These are phyloP conservation scores for Tulasnella sp. DNA, from an alignment of 768 basidiomycete genomes.

Conservation along the genomic window DNA sequence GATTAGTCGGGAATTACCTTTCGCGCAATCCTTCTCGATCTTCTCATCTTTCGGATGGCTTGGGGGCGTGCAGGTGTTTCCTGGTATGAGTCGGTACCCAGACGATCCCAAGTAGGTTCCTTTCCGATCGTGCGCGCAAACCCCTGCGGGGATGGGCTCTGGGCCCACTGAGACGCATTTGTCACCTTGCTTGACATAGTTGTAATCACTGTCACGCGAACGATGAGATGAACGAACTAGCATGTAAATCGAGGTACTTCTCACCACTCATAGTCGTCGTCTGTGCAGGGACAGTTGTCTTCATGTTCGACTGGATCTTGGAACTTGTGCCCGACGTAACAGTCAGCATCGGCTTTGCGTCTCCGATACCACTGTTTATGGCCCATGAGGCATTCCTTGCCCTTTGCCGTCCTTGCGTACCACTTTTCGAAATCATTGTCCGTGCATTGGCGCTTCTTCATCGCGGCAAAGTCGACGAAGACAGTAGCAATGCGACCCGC, in stretches of 20 bases:
- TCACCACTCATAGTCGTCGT: conserved; percentile 92
- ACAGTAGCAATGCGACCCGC: conserved; percentile 61
- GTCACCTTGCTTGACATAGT: conserved; percentile 65
- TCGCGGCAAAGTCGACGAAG: conserved; percentile 72
- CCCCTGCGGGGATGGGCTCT: conserved; percentile 72
- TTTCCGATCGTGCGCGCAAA: conserved; percentile 47
- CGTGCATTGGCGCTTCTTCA: conserved; percentile 59
- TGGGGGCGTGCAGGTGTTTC: conserved; percentile 69
- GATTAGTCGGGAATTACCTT: conserved; percentile 41
- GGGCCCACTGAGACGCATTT: conserved; percentile 80
- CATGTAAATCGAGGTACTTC: conserved; percentile 21
- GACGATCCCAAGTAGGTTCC: conserved; percentile 78
- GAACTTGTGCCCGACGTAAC: conserved; percentile 88
- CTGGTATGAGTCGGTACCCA: conserved; percentile 87
- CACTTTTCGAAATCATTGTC: conserved; percentile 74
- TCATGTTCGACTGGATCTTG: conserved; percentile 76
- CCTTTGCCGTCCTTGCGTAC: conserved; percentile 63
- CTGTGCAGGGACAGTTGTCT: conserved; percentile 72
- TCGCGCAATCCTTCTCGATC: conserved; percentile 66
- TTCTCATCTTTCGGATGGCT: conserved; percentile 61
- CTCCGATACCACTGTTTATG: conserved; percentile 96
- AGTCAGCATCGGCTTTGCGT: conserved; percentile 72
- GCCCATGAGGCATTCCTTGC: conserved; percentile 83
- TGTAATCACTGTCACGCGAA: conserved; percentile 62
- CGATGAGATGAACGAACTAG: conserved; percentile 6